These are phyloP conservation scores for Lachnellula occidentalis DNA, from an alignment of 2,329 filamentous ascomycete genomes.

Conservation along the genomic window DNA sequence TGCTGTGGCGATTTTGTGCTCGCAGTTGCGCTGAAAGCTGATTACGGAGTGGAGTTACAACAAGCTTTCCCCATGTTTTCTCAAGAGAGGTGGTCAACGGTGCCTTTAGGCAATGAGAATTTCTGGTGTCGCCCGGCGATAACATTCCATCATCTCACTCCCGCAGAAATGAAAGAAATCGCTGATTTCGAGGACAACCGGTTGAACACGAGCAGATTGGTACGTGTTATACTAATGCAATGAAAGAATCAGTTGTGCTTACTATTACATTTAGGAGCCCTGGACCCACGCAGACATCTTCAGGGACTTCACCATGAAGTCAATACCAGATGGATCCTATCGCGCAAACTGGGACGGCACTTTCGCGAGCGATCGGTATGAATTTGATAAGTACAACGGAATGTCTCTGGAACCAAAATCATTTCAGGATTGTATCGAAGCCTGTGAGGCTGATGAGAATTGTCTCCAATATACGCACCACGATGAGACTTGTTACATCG, in stretches of 20 bases:
- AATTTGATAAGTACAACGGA: constrained; percentile 33
- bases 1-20: constrained; percentile 52
- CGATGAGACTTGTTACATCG: not conserved
- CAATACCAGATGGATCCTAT: constrained; percentile 31
- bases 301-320: constrained; percentile 39
- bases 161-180: constrained; percentile 44
- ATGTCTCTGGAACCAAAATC: constrained; percentile 32
- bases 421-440: constrained; percentile 40
- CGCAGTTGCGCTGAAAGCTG: constrained; percentile 38
- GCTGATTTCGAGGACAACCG: constrained; percentile 45
- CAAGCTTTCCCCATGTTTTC: constrained; percentile 50
- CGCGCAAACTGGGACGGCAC: constrained; percentile 49
- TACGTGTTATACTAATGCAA: not conserved
- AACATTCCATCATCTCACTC: constrained; percentile 50
- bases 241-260: not conserved
- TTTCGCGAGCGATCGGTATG: constrained; percentile 36
- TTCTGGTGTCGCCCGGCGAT: constrained; percentile 51
- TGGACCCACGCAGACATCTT: constrained; percentile 43
- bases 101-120: constrained; percentile 36
- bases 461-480: constrained; percentile 33
- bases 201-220: not conserved
- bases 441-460: constrained; percentile 36
- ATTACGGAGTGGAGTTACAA: constrained; percentile 38
- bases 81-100: constrained; percentile 47
- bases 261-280: constrained; percentile 20